Evolutionary conservation across 805 yeast species (phyloP).

Genomic region (Metschnikowia orientalis): DNA sequence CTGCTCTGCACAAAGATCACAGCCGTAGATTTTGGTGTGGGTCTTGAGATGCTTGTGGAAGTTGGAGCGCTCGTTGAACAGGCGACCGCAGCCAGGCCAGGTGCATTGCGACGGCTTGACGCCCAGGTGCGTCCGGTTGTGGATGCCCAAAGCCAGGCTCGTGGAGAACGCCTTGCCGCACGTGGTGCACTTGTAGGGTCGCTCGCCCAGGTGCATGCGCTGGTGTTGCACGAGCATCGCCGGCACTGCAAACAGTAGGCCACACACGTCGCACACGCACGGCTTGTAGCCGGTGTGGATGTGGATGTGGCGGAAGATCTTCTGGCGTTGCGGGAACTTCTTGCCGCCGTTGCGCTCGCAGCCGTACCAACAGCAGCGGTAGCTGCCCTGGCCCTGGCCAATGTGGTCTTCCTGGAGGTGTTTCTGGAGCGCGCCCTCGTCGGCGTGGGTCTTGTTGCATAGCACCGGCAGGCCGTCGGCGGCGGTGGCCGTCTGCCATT

Average conservation of each 20-base stretch:
- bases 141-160: constrained; percentile 76
- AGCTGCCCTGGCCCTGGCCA: constrained; percentile 64
- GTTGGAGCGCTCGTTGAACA: constrained; percentile 87
- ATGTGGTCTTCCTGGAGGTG: constrained; percentile 71
- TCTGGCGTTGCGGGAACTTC: constrained; percentile 78
- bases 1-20: constrained; percentile 49
- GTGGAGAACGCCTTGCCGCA: constrained; percentile 83
- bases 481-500: constrained; percentile 36
- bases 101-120: constrained; percentile 81
- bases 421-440: constrained; percentile 59
- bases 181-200: constrained; percentile 67
- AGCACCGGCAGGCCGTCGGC: constrained; percentile 26
- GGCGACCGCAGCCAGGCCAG: constrained; percentile 73
- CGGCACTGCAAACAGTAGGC: constrained; percentile 69
- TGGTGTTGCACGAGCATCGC: constrained; percentile 75
- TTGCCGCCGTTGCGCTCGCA: constrained; percentile 60
- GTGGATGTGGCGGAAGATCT: constrained; percentile 78
- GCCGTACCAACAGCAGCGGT: constrained; percentile 72
- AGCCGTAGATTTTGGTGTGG: constrained; percentile 54
- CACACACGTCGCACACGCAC: constrained; percentile 64
- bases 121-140: constrained; percentile 83
- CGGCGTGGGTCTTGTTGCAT: constrained; percentile 50
- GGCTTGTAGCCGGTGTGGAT: constrained; percentile 87
- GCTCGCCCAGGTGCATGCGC: constrained; percentile 85
- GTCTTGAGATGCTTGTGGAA: constrained; percentile 82